Conservation (phyloP, 345 rosid species). For the Eucalyptus fibrosa region DNA sequence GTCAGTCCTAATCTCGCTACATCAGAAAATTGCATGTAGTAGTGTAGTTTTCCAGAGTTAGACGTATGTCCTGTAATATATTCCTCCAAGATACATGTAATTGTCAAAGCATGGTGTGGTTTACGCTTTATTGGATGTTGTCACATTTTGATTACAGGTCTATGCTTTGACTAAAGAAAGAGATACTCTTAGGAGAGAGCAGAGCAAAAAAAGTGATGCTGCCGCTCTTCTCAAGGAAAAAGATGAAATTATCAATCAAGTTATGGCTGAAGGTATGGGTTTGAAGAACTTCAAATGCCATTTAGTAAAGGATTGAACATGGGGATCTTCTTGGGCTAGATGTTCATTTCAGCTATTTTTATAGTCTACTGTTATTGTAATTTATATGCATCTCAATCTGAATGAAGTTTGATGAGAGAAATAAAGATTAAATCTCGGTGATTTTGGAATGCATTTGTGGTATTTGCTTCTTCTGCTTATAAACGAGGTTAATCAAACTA, state of each 20-base stretch:
- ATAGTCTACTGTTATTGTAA: neutral
- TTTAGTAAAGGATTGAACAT: neutral
- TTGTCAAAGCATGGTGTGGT: neutral
- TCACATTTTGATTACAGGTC: conserved; percentile 30
- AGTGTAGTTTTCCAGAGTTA: neutral
- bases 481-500: neutral
- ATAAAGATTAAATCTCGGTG: neutral
- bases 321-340: neutral
- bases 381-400: neutral
- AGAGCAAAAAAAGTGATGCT: conserved; percentile 87
- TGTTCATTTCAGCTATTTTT: neutral
- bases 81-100: neutral
- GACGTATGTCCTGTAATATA: neutral
- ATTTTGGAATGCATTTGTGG: neutral
- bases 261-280: conserved; percentile 96
- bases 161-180: conserved; percentile 97
- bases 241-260: conserved; percentile 96
- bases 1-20: neutral
- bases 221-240: conserved; percentile 98
- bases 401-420: neutral
- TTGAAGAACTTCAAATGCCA: neutral
- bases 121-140: neutral
- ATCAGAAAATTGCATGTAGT: neutral
- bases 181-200: conserved; percentile 97
- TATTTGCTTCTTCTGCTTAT: neutral